Evolutionary conservation across 2,329 filamentous ascomycete genomes (phyloP).

Genomic region (Botrytis squamosa): DNA sequence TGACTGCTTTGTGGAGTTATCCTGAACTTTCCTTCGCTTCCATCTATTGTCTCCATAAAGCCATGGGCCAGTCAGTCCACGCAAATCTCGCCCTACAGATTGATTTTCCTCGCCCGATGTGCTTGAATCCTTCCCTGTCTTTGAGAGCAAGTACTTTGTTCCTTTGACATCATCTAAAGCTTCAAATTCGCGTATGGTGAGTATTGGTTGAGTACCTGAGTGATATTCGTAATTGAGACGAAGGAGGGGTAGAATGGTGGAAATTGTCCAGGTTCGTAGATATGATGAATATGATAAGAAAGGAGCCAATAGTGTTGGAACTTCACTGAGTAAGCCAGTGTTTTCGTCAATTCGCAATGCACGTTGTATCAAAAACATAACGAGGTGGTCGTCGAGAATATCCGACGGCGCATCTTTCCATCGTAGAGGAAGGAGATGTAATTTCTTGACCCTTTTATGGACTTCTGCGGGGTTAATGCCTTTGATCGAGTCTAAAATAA

Average conservation of each 20-base stretch:
- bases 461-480: conserved; percentile 63
- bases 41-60: conserved; percentile 64
- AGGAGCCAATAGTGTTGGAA: conserved; percentile 65
- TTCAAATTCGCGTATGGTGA: conserved; percentile 64
- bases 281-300: conserved; percentile 63
- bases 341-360: conserved; percentile 68
- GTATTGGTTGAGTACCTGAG: conserved; percentile 43
- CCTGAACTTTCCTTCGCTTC: conserved; percentile 45
- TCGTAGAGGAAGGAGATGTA: conserved; percentile 60
- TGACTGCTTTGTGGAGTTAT: conserved; percentile 22
- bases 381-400: conserved; percentile 54
- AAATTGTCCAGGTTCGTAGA: conserved; percentile 67
- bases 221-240: conserved; percentile 71
- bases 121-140: conserved; percentile 44
- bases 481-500: conserved; percentile 58
- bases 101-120: conserved; percentile 28
- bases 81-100: conserved; percentile 61
- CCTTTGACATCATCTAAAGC: conserved; percentile 57
- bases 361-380: conserved; percentile 65
- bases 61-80: conserved; percentile 71
- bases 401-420: conserved; percentile 49
- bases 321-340: conserved; percentile 67
- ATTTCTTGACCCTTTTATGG: conserved; percentile 59
- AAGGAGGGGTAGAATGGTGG: conserved; percentile 65
- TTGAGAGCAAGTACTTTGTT: conserved; percentile 59